These are phyloP conservation scores for Oryza australiensis DNA, from an alignment of 176 grass and related monocot species.

Conservation along the genomic window DNA sequence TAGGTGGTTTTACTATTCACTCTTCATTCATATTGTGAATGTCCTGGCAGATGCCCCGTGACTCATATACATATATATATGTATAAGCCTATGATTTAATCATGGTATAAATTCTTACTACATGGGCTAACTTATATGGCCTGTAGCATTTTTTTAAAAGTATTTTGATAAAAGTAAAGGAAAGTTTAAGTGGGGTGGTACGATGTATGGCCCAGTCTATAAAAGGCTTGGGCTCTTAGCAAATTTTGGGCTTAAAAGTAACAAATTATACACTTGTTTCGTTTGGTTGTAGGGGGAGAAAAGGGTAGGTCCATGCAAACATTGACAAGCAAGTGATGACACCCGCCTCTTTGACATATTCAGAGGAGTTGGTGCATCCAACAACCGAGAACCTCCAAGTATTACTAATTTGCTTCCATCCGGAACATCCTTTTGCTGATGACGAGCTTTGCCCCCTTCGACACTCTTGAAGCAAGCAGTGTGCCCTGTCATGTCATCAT, in stretches of 20 bases:
- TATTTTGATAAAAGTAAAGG: neutral
- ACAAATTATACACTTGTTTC: slow-evolving; percentile 9
- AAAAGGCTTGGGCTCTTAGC: neutral
- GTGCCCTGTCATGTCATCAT: slow-evolving; percentile 28
- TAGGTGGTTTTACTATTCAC: no score
- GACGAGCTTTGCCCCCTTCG: slow-evolving; percentile 45
- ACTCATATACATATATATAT: no score
- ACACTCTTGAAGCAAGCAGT: slow-evolving; percentile 39
- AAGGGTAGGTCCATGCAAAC: slow-evolving; percentile 23
- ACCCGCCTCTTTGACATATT: slow-evolving; percentile 46
- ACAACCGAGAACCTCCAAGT: slow-evolving; percentile 53
- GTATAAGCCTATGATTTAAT: no score
- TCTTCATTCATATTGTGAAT: no score
- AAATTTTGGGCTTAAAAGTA: neutral
- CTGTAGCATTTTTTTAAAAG: neutral
- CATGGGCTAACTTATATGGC: neutral
- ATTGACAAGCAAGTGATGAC: slow-evolving; percentile 43
- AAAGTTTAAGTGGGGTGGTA: neutral
- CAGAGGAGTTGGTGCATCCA: slow-evolving; percentile 57
- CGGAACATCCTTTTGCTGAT: slow-evolving; percentile 33
- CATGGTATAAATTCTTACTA: neutral
- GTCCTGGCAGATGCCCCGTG: no score
- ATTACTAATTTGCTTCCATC: slow-evolving; percentile 34
- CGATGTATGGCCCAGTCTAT: neutral
- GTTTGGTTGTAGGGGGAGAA: slow-evolving; percentile 15